These are phyloP conservation scores for Soucietia sequanensis DNA, from an alignment of 805 yeast genomes.

Conservation along the genomic window DNA sequence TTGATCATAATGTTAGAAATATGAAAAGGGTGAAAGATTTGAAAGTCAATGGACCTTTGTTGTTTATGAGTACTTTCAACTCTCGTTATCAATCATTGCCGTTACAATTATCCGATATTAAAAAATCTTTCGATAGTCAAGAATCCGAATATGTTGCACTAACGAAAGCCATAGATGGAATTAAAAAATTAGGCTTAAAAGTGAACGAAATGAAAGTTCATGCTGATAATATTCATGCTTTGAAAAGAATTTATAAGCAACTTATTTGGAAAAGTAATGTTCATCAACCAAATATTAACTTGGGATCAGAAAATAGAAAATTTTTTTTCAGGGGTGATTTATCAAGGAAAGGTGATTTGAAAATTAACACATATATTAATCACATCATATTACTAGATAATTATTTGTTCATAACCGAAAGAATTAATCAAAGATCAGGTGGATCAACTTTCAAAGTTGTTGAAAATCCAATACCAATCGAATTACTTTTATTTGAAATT, in stretches of 20 bases:
- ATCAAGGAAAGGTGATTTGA: conserved; percentile 60
- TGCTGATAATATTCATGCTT: conserved; percentile 57
- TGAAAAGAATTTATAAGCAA: conserved; percentile 52
- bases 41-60: conserved; percentile 39
- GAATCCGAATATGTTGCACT: conserved; percentile 54
- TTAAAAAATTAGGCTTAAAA: conserved; percentile 52
- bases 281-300: conserved; percentile 46
- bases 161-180: conserved; percentile 51
- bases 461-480: conserved; percentile 63
- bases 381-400: conserved; percentile 69
- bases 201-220: conserved; percentile 63
- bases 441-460: conserved; percentile 38
- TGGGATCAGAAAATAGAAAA: conserved; percentile 54
- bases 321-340: conserved; percentile 60
- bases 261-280: conserved; percentile 51
- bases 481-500: conserved; percentile 53
- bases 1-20: conserved; percentile 47
- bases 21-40: conserved; percentile 48
- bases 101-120: conserved; percentile 58
- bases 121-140: conserved; percentile 38
- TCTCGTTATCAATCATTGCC: conserved; percentile 53
- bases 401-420: conserved; percentile 63
- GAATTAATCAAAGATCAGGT: conserved; percentile 34
- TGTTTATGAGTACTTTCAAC: conserved; percentile 42
- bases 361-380: conserved; percentile 52